Conservation (phyloP, 177 flowering plant genomes). For the Vitis hybrid region DNA sequence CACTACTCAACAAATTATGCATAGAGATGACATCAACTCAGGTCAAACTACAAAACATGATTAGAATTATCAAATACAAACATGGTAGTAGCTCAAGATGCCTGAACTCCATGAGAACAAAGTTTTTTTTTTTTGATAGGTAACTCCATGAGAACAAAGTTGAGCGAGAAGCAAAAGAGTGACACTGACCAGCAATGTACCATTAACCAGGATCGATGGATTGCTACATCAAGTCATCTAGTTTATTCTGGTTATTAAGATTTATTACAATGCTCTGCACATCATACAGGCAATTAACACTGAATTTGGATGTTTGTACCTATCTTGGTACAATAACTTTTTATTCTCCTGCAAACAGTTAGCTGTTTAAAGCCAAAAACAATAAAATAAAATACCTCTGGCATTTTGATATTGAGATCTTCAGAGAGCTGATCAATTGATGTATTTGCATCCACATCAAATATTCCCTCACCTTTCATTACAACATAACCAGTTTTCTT, state of each 20-base stretch:
- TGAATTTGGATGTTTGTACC: not conserved
- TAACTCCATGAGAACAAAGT: no score
- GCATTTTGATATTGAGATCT: slow-evolving; percentile 83
- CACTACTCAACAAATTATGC: not conserved
- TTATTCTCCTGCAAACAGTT: no score
- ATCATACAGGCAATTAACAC: no score
- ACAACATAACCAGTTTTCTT: slow-evolving; percentile 95
- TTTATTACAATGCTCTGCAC: no score
- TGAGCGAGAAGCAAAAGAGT: not conserved
- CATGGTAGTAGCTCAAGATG: not conserved
- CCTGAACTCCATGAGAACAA: not conserved
- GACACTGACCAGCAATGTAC: not conserved
- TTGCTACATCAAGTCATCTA: no score
- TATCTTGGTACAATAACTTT: no score
- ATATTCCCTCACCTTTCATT: slow-evolving; percentile 93
- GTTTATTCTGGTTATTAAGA: no score
- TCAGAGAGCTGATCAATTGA: slow-evolving; percentile 97
- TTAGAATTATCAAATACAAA: not conserved
- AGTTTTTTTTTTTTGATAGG: no score
- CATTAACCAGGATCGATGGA: no score
- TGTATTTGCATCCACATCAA: slow-evolving; percentile 99
- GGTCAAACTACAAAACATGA: not conserved
- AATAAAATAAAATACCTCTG: slow-evolving; percentile 60
- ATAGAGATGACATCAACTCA: not conserved
- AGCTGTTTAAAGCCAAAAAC: not conserved